Percentiles rank a stretch among this genome's conserved stretches.
Conservation (phyloP, 345 rosid genomes). For the Eutrema yunnanense region DNA sequence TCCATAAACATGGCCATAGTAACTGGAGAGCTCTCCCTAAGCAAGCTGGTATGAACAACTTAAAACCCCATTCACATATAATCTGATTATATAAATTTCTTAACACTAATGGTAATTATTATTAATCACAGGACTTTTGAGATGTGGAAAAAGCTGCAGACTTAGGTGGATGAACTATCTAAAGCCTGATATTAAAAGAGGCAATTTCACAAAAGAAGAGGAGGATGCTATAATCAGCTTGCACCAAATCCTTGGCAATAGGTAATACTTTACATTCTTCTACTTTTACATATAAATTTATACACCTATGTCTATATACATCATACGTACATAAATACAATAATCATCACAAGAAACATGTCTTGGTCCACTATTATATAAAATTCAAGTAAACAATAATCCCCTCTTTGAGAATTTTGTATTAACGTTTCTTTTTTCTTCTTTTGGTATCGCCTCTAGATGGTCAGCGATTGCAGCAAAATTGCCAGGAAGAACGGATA, state of each 20-base stretch:
- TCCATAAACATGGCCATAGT: constrained; percentile 53
- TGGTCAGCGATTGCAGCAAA: constrained; percentile 88
- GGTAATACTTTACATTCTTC: constrained; percentile 11
- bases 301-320: neutral
- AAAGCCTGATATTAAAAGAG: constrained; percentile 75
- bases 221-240: constrained; percentile 64
- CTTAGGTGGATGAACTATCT: constrained; percentile 74
- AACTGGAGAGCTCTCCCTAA: constrained; percentile 81
- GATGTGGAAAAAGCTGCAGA: constrained; percentile 85
- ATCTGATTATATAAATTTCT: neutral
- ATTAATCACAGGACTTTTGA: constrained; percentile 44
- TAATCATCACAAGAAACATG: neutral
- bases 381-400: neutral
- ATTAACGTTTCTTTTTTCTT: neutral
- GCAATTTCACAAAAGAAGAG: constrained; percentile 71
- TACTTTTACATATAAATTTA: neutral
- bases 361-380: constrained; percentile 15
- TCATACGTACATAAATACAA: constrained; percentile 20
- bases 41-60: constrained; percentile 54
- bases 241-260: constrained; percentile 71
- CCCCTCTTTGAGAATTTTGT: neutral
- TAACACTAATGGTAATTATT: neutral
- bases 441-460: constrained; percentile 28
- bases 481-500: constrained; percentile 85
- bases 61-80: neutral